Conservation (phyloP, 169 alveolate genomes). For the Nephromyces sp. region DNA sequence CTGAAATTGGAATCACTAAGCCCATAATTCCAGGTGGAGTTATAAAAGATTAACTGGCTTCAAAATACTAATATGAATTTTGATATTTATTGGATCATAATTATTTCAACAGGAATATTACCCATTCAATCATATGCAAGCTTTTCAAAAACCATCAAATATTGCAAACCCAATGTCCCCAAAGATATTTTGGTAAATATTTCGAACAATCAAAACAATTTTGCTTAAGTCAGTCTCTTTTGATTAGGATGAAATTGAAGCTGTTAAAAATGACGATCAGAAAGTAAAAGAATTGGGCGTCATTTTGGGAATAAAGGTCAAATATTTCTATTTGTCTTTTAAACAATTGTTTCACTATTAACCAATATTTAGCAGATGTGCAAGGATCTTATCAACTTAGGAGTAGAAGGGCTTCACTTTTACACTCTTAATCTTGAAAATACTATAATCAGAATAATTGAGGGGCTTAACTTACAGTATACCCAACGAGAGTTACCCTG, state of each 20-base stretch:
- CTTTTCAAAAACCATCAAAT: slow-evolving; percentile 35
- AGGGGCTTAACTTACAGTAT: slow-evolving; percentile 27
- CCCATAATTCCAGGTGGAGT: slow-evolving; percentile 18
- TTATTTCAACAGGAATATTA: slow-evolving; percentile 48
- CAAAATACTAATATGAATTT: too few species aligned
- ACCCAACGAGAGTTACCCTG: slow-evolving; percentile 39
- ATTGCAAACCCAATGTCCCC: slow-evolving; percentile 56
- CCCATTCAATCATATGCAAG: slow-evolving; percentile 57
- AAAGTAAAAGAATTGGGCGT: slow-evolving; percentile 40
- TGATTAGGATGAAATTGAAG: slow-evolving; percentile 33
- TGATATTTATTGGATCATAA: too few species aligned
- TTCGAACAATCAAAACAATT: too few species aligned
- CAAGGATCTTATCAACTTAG: slow-evolving; percentile 12
- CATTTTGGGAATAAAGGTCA: neutral
- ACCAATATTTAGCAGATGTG: slow-evolving; percentile 28
- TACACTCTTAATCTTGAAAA: slow-evolving; percentile 53
- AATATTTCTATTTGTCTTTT: too few species aligned
- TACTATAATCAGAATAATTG: slow-evolving; percentile 32
- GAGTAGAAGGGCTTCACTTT: slow-evolving; percentile 41
- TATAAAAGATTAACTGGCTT: too few species aligned
- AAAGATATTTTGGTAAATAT: slow-evolving; percentile 7
- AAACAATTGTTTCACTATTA: too few species aligned
- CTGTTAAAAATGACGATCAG: slow-evolving; percentile 45
- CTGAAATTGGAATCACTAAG: neutral
- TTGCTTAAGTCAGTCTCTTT: too few species aligned